Evolutionary conservation across 2,329 filamentous ascomycete species (phyloP), one percentile per base, ranked within the genome.

Genomic region (Aspergillus ustus): DNA sequence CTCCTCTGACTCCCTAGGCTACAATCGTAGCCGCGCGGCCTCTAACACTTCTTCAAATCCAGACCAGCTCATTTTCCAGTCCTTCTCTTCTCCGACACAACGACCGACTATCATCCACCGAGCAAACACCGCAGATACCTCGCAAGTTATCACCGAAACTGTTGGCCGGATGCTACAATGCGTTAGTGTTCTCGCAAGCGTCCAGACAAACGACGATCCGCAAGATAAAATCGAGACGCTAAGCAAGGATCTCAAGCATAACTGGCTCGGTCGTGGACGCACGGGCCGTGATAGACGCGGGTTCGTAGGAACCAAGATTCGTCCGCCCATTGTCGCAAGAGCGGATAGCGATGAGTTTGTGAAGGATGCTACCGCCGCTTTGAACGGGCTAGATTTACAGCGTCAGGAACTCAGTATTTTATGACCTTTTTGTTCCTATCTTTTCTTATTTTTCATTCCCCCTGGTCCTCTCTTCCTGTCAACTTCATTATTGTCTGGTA

Each of bases 121-220:
- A 37, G 66, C 71, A 34, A 67, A 68, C 44, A 68, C 74, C 7
- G 63, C 74, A 5, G 80, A 82, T 61, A 78, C 76, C 70, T 89
- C 87, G 59, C 79, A 71, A 86, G 92, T 73, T 88, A 95, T 98
- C 57, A 97, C 95, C 0, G 93, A 98, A 69, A 97, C 94, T 68
- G 93, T 97, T 0, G 95, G 93, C 0, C 84, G 94, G 54, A 96
- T 99, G 92, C 82, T 99, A 65, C 95, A 99, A 80, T 99, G 95
- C 76, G 90, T 98, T 77, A 94, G 90, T 74, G 93, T 99, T 7
- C 82, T 99, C 22, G 91, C 92, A 3, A 89, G 89, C 64, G 86
- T 96, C 13, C 89, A 87, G 71, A 87, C 84, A 0, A 86, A 85
- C 9, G 92, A 96, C 66, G 87, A 90, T 43, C 84, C 87, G 1